Evolutionary conservation across 164 flowering plant species (phyloP), one percentile per base, ranked within the genome.

Genomic region (Magnolia sinica): DNA sequence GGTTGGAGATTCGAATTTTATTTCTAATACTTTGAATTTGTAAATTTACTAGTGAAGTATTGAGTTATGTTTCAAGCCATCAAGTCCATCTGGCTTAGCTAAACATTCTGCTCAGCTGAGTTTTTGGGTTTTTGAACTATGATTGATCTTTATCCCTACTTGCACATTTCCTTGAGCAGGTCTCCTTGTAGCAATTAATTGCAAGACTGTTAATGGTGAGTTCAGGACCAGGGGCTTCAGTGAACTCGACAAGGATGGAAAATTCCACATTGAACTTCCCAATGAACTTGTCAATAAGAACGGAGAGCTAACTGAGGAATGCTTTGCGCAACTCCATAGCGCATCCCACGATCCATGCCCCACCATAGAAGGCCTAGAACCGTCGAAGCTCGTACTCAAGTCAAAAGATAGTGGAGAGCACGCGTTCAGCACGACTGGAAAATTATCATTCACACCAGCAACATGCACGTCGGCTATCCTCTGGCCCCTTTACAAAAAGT

Each of bases 301-400:
- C 65, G 94, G 87, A 14, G 77, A 81, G 23, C 67, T 89, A 50
- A 90, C 83, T 49, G 89, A 91, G 73, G 91, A 92, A 74, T 95
- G 97, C 84, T 87, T 79, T 76, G 96, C 94, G 7, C 92, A 89
- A 68, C 88, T 95, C 50, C 90, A 87, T 69, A 87, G 92, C 74
- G 89, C 91, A 18, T 72, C 93, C 0, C 74, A 78, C 4, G 8
- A 81, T 0, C 90, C 96, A 4, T 92, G 98, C 79, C 90, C 96
- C 2, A 82, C 88, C 7, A 81, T 80, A 61, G 76, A 79, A 50
- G 93, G 89, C 22, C 8, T 88, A 2, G 87, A 92, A 68, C 76
- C 86, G 20, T 79, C 91, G 14, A 92, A 88, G 81, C 74, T 91
- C 0, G 78, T 86, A 14, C 78, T 84, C 71, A 82, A 86, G 68